Evolutionary conservation across 495 filamentous ascomycete genomes (phyloP).

Genomic region (Cladorrhinum samala): DNA sequence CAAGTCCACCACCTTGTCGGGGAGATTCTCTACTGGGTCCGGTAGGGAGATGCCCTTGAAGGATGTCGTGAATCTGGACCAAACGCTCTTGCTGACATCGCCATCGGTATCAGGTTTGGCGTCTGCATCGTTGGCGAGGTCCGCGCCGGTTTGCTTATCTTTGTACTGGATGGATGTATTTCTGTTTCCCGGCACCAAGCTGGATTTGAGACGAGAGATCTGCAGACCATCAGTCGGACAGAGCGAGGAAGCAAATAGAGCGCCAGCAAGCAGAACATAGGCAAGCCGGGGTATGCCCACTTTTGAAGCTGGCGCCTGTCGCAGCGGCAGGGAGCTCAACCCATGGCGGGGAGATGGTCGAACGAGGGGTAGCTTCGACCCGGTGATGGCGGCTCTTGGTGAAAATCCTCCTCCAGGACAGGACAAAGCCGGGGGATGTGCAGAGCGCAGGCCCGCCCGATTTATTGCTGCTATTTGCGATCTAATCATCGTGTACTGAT

Average conservation of each 20-base stretch:
- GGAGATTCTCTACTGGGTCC: slow-evolving; percentile 48
- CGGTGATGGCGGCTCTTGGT: background rate
- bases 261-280: slow-evolving; percentile 29
- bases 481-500: background rate
- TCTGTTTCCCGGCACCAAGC: background rate
- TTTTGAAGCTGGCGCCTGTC: slow-evolving; percentile 9
- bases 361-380: background rate
- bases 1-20: slow-evolving; percentile 59
- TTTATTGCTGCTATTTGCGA: background rate
- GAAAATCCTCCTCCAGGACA: too few relatives aligned
- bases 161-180: background rate
- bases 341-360: background rate
- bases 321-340: background rate
- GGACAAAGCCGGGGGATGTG: background rate
- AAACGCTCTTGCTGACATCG: slow-evolving; percentile 34
- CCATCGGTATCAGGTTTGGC: slow-evolving; percentile 1
- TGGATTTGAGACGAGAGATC: slow-evolving; percentile 1
- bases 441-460: background rate
- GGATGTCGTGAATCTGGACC: slow-evolving; percentile 52
- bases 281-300: slow-evolving; percentile 7
- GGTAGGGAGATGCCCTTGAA: slow-evolving; percentile 54
- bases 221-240: slow-evolving; percentile 35
- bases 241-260: slow-evolving; percentile 37
- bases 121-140: background rate
- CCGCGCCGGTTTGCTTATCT: background rate